A percentile compares a stretch with the other conserved stretches of the same genome.
Conservation (phyloP, 2,329 filamentous ascomycete genomes). For the Talaromyces sp. region DNA sequence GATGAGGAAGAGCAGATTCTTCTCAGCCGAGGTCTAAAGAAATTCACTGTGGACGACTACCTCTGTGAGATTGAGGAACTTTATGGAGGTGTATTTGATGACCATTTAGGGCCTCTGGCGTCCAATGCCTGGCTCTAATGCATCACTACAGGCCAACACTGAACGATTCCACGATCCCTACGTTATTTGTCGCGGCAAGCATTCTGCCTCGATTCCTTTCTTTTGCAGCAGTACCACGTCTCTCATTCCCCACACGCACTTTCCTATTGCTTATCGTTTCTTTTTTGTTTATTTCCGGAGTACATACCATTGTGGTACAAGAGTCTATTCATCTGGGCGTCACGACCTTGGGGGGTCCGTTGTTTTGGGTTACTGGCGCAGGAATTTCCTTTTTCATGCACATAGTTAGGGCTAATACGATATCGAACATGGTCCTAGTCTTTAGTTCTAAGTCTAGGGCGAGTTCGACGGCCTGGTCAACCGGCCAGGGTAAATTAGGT, state of each 20-base stretch:
- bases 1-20: slow-evolving; percentile 74
- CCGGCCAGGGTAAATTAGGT: neutral
- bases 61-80: slow-evolving; percentile 71
- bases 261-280: neutral
- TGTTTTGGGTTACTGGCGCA: slow-evolving; percentile 1
- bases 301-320: slow-evolving; percentile 8
- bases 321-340: neutral
- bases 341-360: neutral
- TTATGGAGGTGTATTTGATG: slow-evolving; percentile 57
- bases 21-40: slow-evolving; percentile 63
- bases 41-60: slow-evolving; percentile 78
- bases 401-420: slow-evolving; percentile 6
- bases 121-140: slow-evolving; percentile 37
- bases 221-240: neutral
- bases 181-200: neutral
- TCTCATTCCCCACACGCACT: neutral
- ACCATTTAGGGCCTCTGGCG: slow-evolving; percentile 32
- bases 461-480: neutral
- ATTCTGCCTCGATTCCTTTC: neutral
- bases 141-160: neutral
- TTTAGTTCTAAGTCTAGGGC: neutral
- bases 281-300: slow-evolving; percentile 5
- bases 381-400: slow-evolving; percentile 6
- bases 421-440: neutral
- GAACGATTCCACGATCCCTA: neutral